Evolutionary conservation across 306 rosid genomes (phyloP).

Genomic region (Cicer cuneatum): DNA sequence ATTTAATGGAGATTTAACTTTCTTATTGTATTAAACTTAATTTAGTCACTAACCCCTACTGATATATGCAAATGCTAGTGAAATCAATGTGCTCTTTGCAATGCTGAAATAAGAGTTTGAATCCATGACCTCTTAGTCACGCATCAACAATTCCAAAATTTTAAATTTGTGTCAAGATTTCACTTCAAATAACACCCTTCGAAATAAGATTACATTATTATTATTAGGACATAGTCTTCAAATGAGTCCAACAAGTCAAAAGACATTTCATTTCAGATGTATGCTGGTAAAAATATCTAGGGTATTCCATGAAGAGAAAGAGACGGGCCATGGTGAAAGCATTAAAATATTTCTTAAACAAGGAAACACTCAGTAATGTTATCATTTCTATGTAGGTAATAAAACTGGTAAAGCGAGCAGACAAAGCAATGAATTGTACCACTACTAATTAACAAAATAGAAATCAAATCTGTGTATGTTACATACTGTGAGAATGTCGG

Average conservation of each 20-base stretch:
- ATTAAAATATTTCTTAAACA: slow-evolving; percentile 26
- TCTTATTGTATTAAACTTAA: slow-evolving; percentile 5
- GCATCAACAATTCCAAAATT: not conserved
- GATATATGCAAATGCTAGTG: not conserved
- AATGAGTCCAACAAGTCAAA: slow-evolving; percentile 3
- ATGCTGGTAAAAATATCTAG: slow-evolving; percentile 21
- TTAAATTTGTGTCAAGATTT: not conserved
- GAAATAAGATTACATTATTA: not conserved
- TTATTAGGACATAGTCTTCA: slow-evolving; percentile 12
- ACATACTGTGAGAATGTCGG: slow-evolving; percentile 15
- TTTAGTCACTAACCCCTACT: not conserved
- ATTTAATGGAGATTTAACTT: not conserved
- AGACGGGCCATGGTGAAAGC: slow-evolving; percentile 11
- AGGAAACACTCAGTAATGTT: slow-evolving; percentile 28
- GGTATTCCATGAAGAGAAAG: slow-evolving; percentile 17
- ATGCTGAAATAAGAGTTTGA: not conserved
- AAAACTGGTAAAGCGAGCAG: slow-evolving; percentile 30
- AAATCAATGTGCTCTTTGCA: not conserved
- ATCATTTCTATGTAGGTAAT: slow-evolving; percentile 16
- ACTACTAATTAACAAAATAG: slow-evolving; percentile 23
- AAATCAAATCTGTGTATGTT: not conserved
- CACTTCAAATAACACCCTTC: not conserved
- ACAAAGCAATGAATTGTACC: slow-evolving; percentile 34
- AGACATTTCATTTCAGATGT: slow-evolving; percentile 24
- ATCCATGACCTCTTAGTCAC: not conserved